Conservation (phyloP, 805 yeast genomes). For the Maudiozyma barnettii region DNA sequence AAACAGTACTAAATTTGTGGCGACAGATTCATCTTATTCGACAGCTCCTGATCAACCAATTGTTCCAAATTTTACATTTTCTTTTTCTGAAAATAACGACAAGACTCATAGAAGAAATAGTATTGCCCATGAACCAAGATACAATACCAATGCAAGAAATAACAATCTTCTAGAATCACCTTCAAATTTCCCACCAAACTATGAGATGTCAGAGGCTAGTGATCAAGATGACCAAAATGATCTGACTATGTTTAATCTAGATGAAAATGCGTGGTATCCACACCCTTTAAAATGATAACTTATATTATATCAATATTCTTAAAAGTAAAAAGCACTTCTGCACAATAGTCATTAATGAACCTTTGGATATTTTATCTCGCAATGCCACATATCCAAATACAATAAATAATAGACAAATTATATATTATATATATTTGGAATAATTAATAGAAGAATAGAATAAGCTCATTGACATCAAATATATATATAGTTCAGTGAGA, state of each 20-base stretch:
- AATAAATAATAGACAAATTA: no score
- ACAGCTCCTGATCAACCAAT: not conserved
- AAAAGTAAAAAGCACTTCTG: no score
- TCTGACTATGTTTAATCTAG: constrained; percentile 25
- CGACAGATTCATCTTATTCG: not conserved
- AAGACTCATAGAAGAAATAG: not conserved
- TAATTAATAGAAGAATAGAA: no score
- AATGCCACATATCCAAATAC: no score
- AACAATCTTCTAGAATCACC: not conserved
- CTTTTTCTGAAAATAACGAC: not conserved
- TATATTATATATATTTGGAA: no score
- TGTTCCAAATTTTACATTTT: not conserved
- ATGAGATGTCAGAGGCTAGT: no score
- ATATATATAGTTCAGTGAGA: no score
- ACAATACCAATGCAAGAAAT: not conserved
- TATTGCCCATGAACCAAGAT: not conserved
- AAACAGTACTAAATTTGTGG: not conserved
- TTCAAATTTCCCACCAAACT: not conserved
- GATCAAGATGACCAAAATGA: constrained; percentile 12
- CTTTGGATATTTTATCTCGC: no score
- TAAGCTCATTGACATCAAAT: no score
- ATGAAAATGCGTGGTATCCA: constrained; percentile 22
- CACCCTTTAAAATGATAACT: constrained; percentile 5
- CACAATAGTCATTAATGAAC: not conserved
- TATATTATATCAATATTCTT: not conserved